These are phyloP conservation scores for Monosporascus sp. DNA, from an alignment of 2,329 filamentous ascomycete species.

Conservation along the genomic window DNA sequence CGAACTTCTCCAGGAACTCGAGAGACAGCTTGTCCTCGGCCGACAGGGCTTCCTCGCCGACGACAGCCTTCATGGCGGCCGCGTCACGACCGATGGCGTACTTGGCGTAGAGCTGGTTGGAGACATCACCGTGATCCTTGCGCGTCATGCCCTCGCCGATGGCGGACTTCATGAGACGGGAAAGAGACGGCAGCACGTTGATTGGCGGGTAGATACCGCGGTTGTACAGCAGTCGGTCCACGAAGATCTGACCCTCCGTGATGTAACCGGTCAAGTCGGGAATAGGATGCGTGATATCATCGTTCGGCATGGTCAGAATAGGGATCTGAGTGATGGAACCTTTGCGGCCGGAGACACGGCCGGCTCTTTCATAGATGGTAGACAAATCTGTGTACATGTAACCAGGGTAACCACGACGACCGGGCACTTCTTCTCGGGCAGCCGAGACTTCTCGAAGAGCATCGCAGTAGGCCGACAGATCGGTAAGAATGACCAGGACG, in stretches of 20 bases:
- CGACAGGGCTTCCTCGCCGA: slow-evolving; percentile 94
- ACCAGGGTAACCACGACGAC: slow-evolving; percentile 98
- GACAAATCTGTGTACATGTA: slow-evolving; percentile 99
- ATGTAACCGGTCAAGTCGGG: slow-evolving; percentile 99
- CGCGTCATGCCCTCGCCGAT: slow-evolving; percentile 97
- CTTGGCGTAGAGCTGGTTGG: slow-evolving; percentile 99
- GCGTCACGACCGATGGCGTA: slow-evolving; percentile 99
- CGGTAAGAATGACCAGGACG: slow-evolving; percentile 96
- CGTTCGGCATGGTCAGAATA: slow-evolving; percentile 99
- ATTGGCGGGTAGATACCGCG: slow-evolving; percentile 98
- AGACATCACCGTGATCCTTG: slow-evolving; percentile 95
- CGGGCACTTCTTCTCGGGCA: slow-evolving; percentile 95
- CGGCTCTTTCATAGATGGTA: slow-evolving; percentile 98
- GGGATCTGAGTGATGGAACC: slow-evolving; percentile 99
- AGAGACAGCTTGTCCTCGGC: slow-evolving; percentile 95
- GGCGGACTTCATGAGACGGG: slow-evolving; percentile 99
- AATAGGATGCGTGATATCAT: slow-evolving; percentile 98
- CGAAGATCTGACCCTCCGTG: slow-evolving; percentile 96
- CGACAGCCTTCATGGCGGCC: slow-evolving; percentile 98
- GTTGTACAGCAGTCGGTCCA: slow-evolving; percentile 90
- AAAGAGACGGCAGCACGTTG: slow-evolving; percentile 95
- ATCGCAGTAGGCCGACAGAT: slow-evolving; percentile 97
- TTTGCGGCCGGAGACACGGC: slow-evolving; percentile 93
- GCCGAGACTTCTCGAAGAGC: slow-evolving; percentile 97
- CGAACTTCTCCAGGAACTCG: slow-evolving; percentile 98